phyloP scores from a whole-genome alignment of 192 early-diverging fungal species.

The Gonapodya sp. region DNA sequence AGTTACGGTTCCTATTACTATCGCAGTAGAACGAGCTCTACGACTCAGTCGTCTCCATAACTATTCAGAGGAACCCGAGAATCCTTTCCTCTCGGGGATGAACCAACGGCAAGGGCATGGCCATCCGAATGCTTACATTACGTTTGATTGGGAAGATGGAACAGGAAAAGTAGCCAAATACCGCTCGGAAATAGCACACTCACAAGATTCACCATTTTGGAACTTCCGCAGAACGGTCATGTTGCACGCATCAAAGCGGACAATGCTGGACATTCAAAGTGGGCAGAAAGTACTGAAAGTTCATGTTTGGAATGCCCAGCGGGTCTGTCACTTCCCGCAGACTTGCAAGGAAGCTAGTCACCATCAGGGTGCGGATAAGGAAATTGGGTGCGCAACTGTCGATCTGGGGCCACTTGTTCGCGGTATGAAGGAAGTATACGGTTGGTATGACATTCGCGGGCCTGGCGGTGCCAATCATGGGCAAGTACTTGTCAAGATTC shows the following conservation, averaged over 20 bases:
- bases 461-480: background rate
- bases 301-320: background rate
- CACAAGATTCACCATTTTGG: background rate
- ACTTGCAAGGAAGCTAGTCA: background rate
- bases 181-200: background rate
- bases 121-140: background rate
- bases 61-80: background rate
- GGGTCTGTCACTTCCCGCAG: background rate
- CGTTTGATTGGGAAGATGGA: background rate
- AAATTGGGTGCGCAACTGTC: background rate
- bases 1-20: background rate
- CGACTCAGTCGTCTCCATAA: background rate
- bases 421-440: background rate
- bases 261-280: background rate
- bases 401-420: background rate
- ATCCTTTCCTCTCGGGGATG: background rate
- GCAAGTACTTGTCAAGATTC: background rate
- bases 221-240: background rate
- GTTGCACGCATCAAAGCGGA: background rate
- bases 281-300: background rate
- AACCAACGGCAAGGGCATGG: background rate
- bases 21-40: background rate
- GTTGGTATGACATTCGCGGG: background rate
- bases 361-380: background rate
- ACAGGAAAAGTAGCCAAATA: background rate